Evolutionary conservation across 192 early-diverging fungal genomes (phyloP), one percentile per base, ranked within the genome.

Genomic region (Gamsiella multidivaricata): DNA sequence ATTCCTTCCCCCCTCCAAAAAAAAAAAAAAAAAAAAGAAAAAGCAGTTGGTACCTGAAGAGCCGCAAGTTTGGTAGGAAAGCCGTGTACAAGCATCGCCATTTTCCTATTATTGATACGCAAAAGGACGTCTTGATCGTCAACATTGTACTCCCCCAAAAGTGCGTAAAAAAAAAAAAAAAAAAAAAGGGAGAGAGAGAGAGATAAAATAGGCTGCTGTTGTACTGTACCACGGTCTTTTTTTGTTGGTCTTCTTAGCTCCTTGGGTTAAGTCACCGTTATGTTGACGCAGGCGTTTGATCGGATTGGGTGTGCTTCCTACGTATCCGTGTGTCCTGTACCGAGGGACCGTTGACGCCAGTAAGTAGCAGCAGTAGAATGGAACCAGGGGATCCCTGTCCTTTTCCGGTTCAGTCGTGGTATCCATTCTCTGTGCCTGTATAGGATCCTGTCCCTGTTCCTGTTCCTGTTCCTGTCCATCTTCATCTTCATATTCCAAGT

Each of bases 301-400:
- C 8, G 74, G 74, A 29, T 78, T 54, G 6, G 74, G 74, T 12
- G 74, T 69, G 25, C 74, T 78, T 3, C 74, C 74, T 0, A 78
- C 74, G 6, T 78, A 78, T 4, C 59, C 74, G 45, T 78, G 74
- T 2, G 65, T 59, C 31, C 29, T 62, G 51, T 64, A 78, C 25
- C 74, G 65, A 0, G 74, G 61, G 0, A 69, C 74, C 0, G 60
- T 69, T 10, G 74, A 78, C 12, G 65, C 65, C 3, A 78, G 54
- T 3, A 78, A 22, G 61, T 78, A 78, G 49, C 74, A 78, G 54
- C 74, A 78, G 17, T 78, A 78, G 45, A 78, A 78, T 28, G 54
- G 52, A 17, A 64, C 61, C 0, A 78, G 22, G 0, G 61, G 63
- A 43, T 72, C 70, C 55, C 4, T 63, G 14, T 63, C 50, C 20